A percentile compares a stretch with the other conserved stretches of the same genome.
These are phyloP conservation scores for Pseudognaphalium luteoalbum DNA, from an alignment of 129 eudicot species.

Conservation along the genomic window DNA sequence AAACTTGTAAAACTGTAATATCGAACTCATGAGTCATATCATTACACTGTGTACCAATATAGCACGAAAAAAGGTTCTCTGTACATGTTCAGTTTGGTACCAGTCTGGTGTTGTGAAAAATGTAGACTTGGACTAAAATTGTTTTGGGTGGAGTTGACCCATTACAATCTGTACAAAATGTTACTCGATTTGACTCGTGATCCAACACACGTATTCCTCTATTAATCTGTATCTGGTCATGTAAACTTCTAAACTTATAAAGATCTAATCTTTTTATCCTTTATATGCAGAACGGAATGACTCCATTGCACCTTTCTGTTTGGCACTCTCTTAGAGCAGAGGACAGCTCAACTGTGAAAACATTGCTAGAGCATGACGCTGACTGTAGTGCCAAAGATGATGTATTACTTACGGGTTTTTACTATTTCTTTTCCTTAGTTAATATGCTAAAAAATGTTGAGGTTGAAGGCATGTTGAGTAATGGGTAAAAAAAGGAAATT, in stretches of 20 bases:
- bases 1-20: neutral
- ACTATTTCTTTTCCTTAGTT: neutral
- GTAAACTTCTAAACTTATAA: neutral
- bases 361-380: conserved; percentile 80
- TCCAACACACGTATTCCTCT: neutral
- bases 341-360: conserved; percentile 73
- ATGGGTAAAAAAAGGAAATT: neutral
- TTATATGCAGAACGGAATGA: conserved; percentile 78
- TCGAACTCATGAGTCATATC: neutral
- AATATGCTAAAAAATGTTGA: neutral
- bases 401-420: conserved; percentile 35
- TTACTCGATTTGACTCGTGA: neutral
- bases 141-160: neutral
- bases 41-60: neutral
- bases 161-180: neutral
- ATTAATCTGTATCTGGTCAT: neutral
- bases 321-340: conserved; percentile 86
- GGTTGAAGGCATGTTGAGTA: neutral
- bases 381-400: conserved; percentile 93
- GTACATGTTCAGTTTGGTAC: neutral
- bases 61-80: neutral
- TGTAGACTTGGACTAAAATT: neutral
- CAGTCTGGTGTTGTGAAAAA: neutral
- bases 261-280: conserved; percentile 5
- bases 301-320: conserved; percentile 89